Conservation (phyloP, 2,329 filamentous ascomycete species). For the Xylaria sp. region DNA sequence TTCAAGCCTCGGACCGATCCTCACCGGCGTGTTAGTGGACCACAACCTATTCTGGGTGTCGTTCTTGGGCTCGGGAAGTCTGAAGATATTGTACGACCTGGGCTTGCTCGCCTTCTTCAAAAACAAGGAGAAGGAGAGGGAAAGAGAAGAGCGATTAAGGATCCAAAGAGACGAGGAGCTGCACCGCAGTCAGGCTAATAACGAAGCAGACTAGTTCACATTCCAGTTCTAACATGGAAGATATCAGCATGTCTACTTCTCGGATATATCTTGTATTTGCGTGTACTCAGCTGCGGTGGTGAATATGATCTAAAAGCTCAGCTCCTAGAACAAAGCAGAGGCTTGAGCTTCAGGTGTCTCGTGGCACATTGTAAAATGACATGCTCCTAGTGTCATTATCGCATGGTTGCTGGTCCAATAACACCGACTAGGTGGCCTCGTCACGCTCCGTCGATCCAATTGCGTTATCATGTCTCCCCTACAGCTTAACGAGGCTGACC, state of each 20-base stretch:
- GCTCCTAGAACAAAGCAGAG: too few species aligned
- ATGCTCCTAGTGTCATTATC: too few species aligned
- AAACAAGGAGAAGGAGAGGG: constrained; percentile 25
- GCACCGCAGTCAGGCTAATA: neutral
- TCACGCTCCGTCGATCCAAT: too few species aligned
- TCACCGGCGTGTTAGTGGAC: constrained; percentile 66
- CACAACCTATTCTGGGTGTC: constrained; percentile 61
- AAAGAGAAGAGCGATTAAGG: constrained; percentile 10
- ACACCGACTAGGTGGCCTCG: too few species aligned
- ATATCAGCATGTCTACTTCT: neutral
- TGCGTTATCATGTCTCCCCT: neutral
- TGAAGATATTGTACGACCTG: constrained; percentile 66
- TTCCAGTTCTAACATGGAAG: neutral
- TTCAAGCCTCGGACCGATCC: constrained; percentile 62
- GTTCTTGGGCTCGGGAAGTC: constrained; percentile 62
- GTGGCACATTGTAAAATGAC: too few species aligned
- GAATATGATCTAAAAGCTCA: too few species aligned
- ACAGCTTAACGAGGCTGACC: constrained; percentile 54
- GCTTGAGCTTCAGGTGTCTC: too few species aligned
- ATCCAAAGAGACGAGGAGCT: constrained; percentile 14
- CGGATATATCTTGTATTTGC: neutral
- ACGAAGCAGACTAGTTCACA: neutral
- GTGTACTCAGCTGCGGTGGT: too few species aligned
- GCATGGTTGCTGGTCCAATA: too few species aligned
- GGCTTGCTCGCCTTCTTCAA: constrained; percentile 56